Conservation (phyloP, 2,329 filamentous ascomycete genomes). For the Cercospora berteroae region DNA sequence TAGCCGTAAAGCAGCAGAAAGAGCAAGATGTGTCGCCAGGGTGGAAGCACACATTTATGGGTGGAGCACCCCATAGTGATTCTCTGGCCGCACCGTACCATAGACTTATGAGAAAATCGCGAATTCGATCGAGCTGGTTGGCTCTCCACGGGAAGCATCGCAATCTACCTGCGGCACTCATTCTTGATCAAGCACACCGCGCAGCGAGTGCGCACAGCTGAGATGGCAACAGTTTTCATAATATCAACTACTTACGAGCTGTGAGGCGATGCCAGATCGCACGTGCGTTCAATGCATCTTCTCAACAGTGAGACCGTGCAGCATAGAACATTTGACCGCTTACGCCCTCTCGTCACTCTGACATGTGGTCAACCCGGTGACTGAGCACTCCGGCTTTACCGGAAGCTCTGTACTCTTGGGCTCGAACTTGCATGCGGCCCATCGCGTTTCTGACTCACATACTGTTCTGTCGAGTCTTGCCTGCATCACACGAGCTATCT, state of each 20-base stretch:
- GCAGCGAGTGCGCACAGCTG: background rate
- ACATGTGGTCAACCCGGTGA: background rate
- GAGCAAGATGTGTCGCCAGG: background rate
- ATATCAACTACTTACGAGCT: conserved; percentile 13
- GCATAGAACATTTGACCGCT: background rate
- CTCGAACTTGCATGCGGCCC: background rate
- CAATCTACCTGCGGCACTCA: background rate
- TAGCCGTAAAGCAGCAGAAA: background rate
- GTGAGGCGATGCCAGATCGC: conserved; percentile 8
- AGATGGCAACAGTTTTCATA: conserved; percentile 8
- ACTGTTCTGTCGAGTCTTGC: conserved; percentile 58
- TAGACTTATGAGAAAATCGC: background rate
- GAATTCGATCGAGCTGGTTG: background rate
- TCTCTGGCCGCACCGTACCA: background rate
- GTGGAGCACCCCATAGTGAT: background rate
- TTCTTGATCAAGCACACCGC: background rate
- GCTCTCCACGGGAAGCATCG: background rate
- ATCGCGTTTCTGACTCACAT: background rate
- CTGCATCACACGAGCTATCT: conserved; percentile 52
- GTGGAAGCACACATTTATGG: background rate
- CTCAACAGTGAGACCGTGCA: background rate
- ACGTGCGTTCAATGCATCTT: background rate
- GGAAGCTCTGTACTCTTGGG: background rate
- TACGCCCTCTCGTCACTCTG: background rate
- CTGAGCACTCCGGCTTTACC: background rate